These are phyloP conservation scores for Cubamyces lactineus DNA, from an alignment of 768 basidiomycete genomes.

Conservation along the genomic window DNA sequence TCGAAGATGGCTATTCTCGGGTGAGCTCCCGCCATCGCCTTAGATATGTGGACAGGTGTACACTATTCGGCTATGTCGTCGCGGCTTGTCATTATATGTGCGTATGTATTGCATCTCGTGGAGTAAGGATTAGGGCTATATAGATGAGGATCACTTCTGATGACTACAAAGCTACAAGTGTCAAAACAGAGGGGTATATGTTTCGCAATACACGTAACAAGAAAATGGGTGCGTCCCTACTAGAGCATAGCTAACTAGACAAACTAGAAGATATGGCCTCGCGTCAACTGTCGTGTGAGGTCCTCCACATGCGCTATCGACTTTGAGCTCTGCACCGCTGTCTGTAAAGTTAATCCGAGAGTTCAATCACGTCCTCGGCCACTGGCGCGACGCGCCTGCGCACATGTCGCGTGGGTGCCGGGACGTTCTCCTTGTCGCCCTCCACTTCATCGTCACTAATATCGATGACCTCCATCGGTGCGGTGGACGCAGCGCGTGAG, in stretches of 20 bases:
- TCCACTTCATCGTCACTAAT: conserved; percentile 53
- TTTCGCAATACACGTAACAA: not conserved
- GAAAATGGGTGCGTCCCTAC: conserved; percentile 3
- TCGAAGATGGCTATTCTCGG: conserved; percentile 48
- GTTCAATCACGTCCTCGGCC: conserved; percentile 56
- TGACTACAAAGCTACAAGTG: too few species aligned
- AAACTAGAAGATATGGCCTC: not conserved
- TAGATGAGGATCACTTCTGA: not conserved
- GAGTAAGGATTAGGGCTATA: not conserved
- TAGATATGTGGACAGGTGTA: not conserved
- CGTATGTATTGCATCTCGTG: conserved; percentile 3
- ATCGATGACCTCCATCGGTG: conserved; percentile 33
- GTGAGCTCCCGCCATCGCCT: conserved; percentile 14
- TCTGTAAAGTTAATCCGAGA: conserved; percentile 45
- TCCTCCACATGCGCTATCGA: too few species aligned
- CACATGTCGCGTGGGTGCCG: conserved; percentile 53
- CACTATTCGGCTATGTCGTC: not conserved
- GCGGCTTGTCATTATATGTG: not conserved
- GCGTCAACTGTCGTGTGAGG: not conserved
- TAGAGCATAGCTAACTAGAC: not conserved
- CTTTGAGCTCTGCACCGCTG: not conserved
- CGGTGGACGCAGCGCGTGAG: conserved; percentile 6
- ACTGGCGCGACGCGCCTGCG: conserved; percentile 40
- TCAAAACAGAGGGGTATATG: conserved; percentile 8
- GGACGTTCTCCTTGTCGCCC: conserved; percentile 66